phyloP scores from a whole-genome alignment of 345 rosid species.

The Acer saccharum region DNA sequence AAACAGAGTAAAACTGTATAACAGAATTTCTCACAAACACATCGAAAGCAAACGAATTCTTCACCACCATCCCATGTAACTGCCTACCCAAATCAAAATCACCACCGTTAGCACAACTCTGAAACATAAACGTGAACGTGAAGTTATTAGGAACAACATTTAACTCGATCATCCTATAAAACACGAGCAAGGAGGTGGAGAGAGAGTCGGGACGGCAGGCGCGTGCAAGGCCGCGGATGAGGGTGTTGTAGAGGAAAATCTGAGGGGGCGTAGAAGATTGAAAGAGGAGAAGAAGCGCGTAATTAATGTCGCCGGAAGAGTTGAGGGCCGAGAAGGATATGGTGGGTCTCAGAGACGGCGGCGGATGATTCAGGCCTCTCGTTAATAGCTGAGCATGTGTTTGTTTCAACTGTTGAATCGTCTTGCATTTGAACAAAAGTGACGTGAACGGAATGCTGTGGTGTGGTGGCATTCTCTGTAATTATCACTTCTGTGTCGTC shows the following conservation, averaged over 20 bases:
- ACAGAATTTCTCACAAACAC: constrained; percentile 26
- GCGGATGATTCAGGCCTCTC: constrained; percentile 16
- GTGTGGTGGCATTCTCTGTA: not conserved
- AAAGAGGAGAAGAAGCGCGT: constrained; percentile 18
- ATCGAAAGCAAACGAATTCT: constrained; percentile 24
- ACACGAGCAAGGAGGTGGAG: constrained; percentile 3
- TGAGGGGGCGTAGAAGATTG: constrained; percentile 11
- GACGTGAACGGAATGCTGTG: constrained; percentile 3
- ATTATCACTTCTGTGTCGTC: not conserved
- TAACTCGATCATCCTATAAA: not conserved
- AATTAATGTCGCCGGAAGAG: constrained; percentile 11
- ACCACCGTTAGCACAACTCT: constrained; percentile 11
- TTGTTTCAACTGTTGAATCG: constrained; percentile 16
- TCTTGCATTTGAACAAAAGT: constrained; percentile 16
- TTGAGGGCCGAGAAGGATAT: constrained; percentile 19
- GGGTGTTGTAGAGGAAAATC: constrained; percentile 21
- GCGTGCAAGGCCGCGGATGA: constrained; percentile 21
- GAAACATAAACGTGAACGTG: constrained; percentile 20
- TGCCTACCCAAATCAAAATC: constrained; percentile 20
- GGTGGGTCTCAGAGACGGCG: constrained; percentile 14
- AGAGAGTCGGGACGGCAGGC: not conserved
- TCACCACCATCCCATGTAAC: constrained; percentile 23
- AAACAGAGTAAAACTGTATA: constrained; percentile 23
- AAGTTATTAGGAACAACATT: constrained; percentile 19
- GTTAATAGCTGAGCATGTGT: constrained; percentile 18